Evolutionary conservation across 164 flowering plant species (phyloP).

Genomic region (Dillenia suffruticosa): DNA sequence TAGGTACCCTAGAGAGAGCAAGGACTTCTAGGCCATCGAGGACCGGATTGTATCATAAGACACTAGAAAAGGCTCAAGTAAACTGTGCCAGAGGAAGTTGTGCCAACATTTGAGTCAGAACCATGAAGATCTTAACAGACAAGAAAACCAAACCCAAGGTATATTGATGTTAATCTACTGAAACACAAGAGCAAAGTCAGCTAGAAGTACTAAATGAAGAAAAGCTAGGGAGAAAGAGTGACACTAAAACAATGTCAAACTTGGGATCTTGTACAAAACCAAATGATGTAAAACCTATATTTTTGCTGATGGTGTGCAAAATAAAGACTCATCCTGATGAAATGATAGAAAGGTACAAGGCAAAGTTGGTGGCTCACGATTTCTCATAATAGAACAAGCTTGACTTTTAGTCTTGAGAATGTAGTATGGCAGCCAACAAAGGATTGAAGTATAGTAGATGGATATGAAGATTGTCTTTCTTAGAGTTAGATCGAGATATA

Average conservation of each 20-base stretch:
- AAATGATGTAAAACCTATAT: not conserved
- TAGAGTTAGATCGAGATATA: not conserved
- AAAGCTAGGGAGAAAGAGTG: no score
- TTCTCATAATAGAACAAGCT: no score
- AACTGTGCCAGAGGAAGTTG: no score
- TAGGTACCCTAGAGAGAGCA: no score
- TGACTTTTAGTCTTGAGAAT: no score
- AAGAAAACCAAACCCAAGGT: not conserved
- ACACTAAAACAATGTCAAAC: not conserved
- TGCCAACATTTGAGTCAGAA: no score
- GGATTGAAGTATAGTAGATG: not conserved
- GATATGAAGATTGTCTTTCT: not conserved
- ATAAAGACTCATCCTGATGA: not conserved
- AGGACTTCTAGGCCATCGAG: no score
- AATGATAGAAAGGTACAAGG: not conserved
- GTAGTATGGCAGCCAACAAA: not conserved
- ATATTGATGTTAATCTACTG: not conserved
- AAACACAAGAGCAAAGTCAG: not conserved
- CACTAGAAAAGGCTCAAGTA: no score
- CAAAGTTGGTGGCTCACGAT: no score
- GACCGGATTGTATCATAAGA: no score
- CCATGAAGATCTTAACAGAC: no score
- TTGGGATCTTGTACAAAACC: not conserved
- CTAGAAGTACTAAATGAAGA: not conserved
- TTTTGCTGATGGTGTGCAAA: no score